Percentiles rank a stretch among this genome's conserved stretches.
phyloP scores from a whole-genome alignment of 2,329 filamentous ascomycete species.

The Nemania diffusa region DNA sequence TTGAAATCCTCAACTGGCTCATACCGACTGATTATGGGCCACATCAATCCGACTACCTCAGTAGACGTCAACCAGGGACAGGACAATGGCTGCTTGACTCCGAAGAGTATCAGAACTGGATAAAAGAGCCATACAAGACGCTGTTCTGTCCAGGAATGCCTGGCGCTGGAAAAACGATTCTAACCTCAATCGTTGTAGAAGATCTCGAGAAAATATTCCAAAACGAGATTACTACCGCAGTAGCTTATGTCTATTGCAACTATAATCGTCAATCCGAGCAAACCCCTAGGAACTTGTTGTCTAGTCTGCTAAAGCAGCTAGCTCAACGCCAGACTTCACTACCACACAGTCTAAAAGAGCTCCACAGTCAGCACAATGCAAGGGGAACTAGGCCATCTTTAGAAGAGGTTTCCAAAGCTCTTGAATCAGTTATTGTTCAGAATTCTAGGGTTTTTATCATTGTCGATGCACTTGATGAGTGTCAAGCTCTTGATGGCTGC shows the following conservation, averaged over 20 bases:
- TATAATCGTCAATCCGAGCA: conserved; percentile 55
- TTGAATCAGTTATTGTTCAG: neutral
- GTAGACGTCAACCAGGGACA: conserved; percentile 53
- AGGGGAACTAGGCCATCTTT: conserved; percentile 5
- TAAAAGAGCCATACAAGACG: conserved; percentile 41
- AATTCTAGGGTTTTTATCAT: conserved; percentile 18
- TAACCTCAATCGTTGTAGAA: conserved; percentile 56
- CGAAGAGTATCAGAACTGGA: conserved; percentile 28
- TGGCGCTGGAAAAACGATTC: conserved; percentile 61
- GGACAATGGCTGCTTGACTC: conserved; percentile 37
- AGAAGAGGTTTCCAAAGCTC: neutral
- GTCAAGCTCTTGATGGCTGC: neutral
- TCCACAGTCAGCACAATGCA: conserved; percentile 42
- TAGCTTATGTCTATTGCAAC: conserved; percentile 61
- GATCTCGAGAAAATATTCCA: too few relatives aligned
- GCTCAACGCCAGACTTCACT: conserved; percentile 38
- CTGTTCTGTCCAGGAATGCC: conserved; percentile 61
- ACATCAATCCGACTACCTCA: conserved; percentile 55
- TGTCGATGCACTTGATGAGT: conserved; percentile 30
- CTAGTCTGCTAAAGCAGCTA: conserved; percentile 54
- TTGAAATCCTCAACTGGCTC: conserved; percentile 52
- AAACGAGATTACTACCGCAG: too few relatives aligned
- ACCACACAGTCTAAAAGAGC: conserved; percentile 42
- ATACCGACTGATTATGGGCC: conserved; percentile 49
- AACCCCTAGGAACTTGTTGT: conserved; percentile 47